A percentile compares a stretch with the other conserved stretches of the same genome.
phyloP scores from a whole-genome alignment of 2,329 filamentous ascomycete species.

The Trichophyton schoenleinii region DNA sequence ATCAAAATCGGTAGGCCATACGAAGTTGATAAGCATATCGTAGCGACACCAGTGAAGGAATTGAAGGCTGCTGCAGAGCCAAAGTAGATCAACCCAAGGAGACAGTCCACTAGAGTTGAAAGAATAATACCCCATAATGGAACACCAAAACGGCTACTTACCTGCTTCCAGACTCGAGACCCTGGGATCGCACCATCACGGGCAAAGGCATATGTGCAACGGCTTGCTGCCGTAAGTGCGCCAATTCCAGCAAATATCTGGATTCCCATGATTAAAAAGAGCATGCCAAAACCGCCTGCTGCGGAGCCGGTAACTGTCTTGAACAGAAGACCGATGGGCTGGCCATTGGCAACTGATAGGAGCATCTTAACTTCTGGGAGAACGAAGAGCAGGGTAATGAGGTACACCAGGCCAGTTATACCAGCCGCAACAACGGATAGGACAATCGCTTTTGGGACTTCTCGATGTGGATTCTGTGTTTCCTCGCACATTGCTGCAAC shows the following conservation, averaged over 20 bases:
- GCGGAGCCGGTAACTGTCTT: constrained; percentile 61
- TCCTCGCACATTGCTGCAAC: constrained; percentile 62
- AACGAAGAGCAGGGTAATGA: constrained; percentile 65
- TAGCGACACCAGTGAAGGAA: constrained; percentile 67
- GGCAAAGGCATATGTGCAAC: constrained; percentile 65
- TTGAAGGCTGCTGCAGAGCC: constrained; percentile 66
- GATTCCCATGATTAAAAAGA: constrained; percentile 66
- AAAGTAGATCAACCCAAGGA: constrained; percentile 68
- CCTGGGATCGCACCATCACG: constrained; percentile 63
- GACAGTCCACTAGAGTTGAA: constrained; percentile 54
- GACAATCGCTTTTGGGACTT: constrained; percentile 60
- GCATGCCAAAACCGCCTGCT: constrained; percentile 59
- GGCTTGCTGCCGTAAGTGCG: constrained; percentile 58
- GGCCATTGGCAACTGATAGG: constrained; percentile 54
- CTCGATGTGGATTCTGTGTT: constrained; percentile 54
- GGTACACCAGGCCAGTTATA: constrained; percentile 52
- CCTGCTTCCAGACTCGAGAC: constrained; percentile 51
- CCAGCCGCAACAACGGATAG: constrained; percentile 55
- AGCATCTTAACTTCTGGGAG: constrained; percentile 54
- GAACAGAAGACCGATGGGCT: constrained; percentile 65
- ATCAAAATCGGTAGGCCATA: constrained; percentile 67
- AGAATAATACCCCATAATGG: constrained; percentile 58
- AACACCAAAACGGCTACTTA: constrained; percentile 54
- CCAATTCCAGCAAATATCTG: constrained; percentile 65
- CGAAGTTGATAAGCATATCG: constrained; percentile 62